Base-by-base conservation (phyloP, 768 basidiomycete genomes). In the Rhizopogon vesiculosus region DNA sequence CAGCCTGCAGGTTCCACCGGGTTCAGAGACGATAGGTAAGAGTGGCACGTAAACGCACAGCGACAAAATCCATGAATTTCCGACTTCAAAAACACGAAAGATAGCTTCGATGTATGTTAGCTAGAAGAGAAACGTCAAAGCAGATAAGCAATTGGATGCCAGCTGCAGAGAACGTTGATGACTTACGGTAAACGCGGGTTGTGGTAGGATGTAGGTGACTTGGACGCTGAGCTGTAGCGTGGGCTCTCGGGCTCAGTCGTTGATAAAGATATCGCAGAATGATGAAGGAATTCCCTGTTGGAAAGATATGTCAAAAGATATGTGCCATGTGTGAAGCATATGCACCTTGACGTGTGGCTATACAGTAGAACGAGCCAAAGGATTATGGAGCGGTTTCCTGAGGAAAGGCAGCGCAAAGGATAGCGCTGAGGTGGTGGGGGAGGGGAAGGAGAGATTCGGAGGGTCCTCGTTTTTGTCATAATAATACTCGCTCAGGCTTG, bases 51-150 rank as follows among this genome's bases (percentile, higher is more conserved):
- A 7, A 19, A 42, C 31, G 31, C 13, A 42, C 43, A 3, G 7
- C 29, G 8, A 60, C 69, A 9, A 57, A 28, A 7, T 55, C 52
- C 33, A 45, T 28, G 61, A 49, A 58, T 64, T 40, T 22, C 25
- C 15, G n/a, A 39, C 38, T 28, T 16, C 22, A 39, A 38, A 18
- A 41, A 31, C 15, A 7, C 22, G 15, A 18, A 39, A 19, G n/a
- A 7, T 33, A n/a, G 40, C 31, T 52, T 53, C 54, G 42, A 55
- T 33, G 33, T 18, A 28, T 33, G 33, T 10, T 31, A n/a, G 19
- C 41, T 39, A 31, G n/a, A 44, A 31, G n/a, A 39, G n/a, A 35
- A 10, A 7, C 2, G n/a, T 50, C 41, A 25, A 33, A 7, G 3
- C 9, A 9, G 39, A 59, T 67, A 43, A 63, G 41, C 5, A 38